phyloP scores from a whole-genome alignment of 2,329 filamentous ascomycete species.

The Sclerotinia minor region DNA sequence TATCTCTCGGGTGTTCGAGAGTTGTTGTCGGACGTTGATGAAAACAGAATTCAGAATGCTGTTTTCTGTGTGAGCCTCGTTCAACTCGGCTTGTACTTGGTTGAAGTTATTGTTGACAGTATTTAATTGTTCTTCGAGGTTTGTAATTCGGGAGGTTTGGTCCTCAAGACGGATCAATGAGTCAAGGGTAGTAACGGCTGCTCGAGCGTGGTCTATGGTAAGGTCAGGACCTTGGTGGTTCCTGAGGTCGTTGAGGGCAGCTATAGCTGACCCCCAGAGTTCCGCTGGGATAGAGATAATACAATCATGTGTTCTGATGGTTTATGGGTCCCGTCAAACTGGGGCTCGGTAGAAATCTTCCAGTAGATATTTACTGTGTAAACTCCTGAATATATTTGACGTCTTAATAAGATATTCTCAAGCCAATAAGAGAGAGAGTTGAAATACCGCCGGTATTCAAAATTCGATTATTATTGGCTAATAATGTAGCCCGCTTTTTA shows the following conservation, averaged over 20 bases:
- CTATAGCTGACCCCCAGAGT: not conserved
- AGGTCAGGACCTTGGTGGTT: not conserved
- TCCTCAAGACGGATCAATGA: not conserved
- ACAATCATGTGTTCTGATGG: too few species aligned
- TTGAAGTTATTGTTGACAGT: not conserved
- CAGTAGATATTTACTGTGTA: too few species aligned
- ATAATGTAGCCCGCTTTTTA: too few species aligned
- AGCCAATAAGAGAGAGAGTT: too few species aligned
- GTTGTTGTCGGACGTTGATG: not conserved
- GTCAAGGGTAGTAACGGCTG: not conserved
- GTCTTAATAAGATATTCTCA: too few species aligned
- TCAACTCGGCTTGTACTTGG: not conserved
- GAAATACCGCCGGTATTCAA: too few species aligned
- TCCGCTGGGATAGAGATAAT: not conserved
- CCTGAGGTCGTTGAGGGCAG: not conserved
- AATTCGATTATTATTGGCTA: too few species aligned
- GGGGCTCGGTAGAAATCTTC: too few species aligned
- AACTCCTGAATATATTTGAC: too few species aligned
- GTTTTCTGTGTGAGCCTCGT: not conserved
- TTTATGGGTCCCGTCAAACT: too few species aligned
- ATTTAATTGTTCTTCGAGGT: not conserved
- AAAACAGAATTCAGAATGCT: not conserved
- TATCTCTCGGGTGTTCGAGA: not conserved
- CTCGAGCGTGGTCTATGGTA: not conserved
- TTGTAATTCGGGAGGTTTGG: not conserved